phyloP scores from a whole-genome alignment of 352 stramenopile species.

The Bremia lactucae region DNA sequence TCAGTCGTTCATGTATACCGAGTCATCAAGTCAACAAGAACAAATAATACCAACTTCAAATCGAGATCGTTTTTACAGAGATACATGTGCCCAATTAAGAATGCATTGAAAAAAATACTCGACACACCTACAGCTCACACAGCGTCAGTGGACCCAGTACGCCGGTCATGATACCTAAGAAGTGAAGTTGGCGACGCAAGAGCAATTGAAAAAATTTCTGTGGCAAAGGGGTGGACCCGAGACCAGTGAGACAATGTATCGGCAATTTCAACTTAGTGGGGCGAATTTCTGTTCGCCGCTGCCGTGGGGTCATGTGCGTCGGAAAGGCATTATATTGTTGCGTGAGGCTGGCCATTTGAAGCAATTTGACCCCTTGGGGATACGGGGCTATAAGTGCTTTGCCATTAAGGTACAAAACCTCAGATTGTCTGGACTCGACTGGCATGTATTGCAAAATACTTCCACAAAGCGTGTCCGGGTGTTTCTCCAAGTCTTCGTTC shows the following conservation, averaged over 20 bases:
- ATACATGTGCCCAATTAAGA: too few relatives aligned
- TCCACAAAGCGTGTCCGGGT: slow-evolving; percentile 14
- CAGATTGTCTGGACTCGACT: slow-evolving; percentile 1
- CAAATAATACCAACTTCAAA: too few relatives aligned
- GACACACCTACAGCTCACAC: slow-evolving; percentile 14
- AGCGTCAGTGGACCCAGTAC: slow-evolving; percentile 11
- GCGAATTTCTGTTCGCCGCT: slow-evolving; percentile 5
- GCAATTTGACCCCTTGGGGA: slow-evolving; percentile 12
- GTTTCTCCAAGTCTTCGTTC: slow-evolving; percentile 12
- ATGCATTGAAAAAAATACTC: too few relatives aligned
- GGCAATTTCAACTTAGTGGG: too few relatives aligned
- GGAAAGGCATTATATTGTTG: slow-evolving; percentile 17
- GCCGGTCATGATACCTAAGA: slow-evolving; percentile 13
- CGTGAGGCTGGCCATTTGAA: too few relatives aligned
- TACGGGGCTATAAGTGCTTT: slow-evolving; percentile 15
- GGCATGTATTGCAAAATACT: slow-evolving; percentile 19
- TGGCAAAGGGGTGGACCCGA: slow-evolving; percentile 26
- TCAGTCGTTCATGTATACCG: too few relatives aligned
- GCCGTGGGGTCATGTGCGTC: slow-evolving; percentile 15
- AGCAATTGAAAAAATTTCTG: slow-evolving; percentile 20
- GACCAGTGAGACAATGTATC: slow-evolving; percentile 32
- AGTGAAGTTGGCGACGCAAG: slow-evolving; percentile 27
- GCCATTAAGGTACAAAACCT: slow-evolving; percentile 17
- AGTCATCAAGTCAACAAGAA: too few relatives aligned
- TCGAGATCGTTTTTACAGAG: too few relatives aligned